A percentile compares a stretch with the other conserved stretches of the same genome.
These are phyloP conservation scores for Fallopia convolvulus DNA, from an alignment of 148 eudicot species.

Conservation along the genomic window DNA sequence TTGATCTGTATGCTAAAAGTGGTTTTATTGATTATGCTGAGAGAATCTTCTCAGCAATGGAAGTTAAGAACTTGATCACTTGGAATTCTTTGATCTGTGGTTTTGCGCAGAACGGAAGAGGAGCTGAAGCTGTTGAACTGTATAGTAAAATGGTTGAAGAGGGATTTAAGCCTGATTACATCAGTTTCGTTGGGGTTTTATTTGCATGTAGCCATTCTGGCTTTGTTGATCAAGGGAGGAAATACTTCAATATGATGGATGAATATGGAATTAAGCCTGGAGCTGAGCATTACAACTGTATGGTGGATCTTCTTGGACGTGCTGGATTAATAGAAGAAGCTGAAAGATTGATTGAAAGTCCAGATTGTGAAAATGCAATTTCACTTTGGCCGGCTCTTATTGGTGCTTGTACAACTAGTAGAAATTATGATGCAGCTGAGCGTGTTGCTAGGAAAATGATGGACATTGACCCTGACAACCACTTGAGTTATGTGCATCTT, in stretches of 20 bases:
- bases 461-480: slow-evolving; percentile 52
- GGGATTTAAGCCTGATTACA: slow-evolving; percentile 53
- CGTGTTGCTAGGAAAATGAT: slow-evolving; percentile 70
- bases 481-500: slow-evolving; percentile 75
- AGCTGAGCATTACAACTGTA: slow-evolving; percentile 63
- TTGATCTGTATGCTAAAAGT: slow-evolving; percentile 84
- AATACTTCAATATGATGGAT: slow-evolving; percentile 43
- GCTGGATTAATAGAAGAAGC: slow-evolving; percentile 76
- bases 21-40: slow-evolving; percentile 61
- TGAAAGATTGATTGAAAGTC: slow-evolving; percentile 45
- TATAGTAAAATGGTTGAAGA: slow-evolving; percentile 52
- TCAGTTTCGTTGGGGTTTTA: slow-evolving; percentile 66
- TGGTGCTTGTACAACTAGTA: slow-evolving; percentile 62
- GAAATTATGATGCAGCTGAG: slow-evolving; percentile 56
- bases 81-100: slow-evolving; percentile 91
- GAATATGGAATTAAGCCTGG: slow-evolving; percentile 49
- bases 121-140: slow-evolving; percentile 43
- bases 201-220: slow-evolving; percentile 93
- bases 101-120: slow-evolving; percentile 80
- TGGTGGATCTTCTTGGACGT: slow-evolving; percentile 83
- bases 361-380: slow-evolving; percentile 35
- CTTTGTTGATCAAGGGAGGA: slow-evolving; percentile 56
- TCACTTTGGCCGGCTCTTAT: slow-evolving; percentile 76
- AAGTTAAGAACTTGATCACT: slow-evolving; percentile 56
- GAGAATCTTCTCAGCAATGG: slow-evolving; percentile 53